Evolutionary conservation across 257 asterid species (phyloP).

Genomic region (Lycium barbarum): DNA sequence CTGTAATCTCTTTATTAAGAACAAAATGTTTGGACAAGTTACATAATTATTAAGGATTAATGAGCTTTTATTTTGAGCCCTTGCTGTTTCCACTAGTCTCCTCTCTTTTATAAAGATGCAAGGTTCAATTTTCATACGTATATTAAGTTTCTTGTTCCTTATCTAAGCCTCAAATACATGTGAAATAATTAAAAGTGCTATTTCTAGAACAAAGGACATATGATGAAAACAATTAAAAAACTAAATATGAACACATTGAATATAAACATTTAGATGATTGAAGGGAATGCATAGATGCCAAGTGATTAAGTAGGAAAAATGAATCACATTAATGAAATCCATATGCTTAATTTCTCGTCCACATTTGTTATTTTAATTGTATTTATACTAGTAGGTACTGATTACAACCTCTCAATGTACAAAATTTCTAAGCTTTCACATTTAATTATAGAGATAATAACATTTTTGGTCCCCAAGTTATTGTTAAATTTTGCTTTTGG

Average conservation of each 20-base stretch:
- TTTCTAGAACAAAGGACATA: background rate
- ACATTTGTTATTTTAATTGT: background rate
- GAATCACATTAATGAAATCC: background rate
- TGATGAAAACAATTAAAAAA: background rate
- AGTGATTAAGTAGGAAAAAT: slow-evolving; percentile 22
- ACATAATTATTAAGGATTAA: background rate
- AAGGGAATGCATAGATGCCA: background rate
- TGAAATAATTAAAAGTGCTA: background rate
- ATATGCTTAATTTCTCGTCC: slow-evolving; percentile 4
- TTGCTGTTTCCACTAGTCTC: background rate
- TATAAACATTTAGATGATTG: background rate
- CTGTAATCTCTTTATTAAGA: too few species aligned
- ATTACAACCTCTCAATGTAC: too few species aligned
- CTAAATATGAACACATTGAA: background rate
- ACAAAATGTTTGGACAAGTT: background rate
- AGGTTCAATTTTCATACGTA: too few species aligned
- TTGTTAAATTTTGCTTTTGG: too few species aligned
- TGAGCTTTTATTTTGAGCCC: background rate
- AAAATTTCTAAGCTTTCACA: background rate
- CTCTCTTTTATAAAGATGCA: too few species aligned
- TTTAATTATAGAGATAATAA: background rate
- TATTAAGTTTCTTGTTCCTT: too few species aligned
- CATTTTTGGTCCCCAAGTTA: too few species aligned
- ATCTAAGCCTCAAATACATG: background rate
- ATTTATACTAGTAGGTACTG: background rate